A percentile compares a stretch with the other conserved stretches of the same genome.
phyloP scores from a whole-genome alignment of 768 basidiomycete species.

The Amanita molliuscula region DNA sequence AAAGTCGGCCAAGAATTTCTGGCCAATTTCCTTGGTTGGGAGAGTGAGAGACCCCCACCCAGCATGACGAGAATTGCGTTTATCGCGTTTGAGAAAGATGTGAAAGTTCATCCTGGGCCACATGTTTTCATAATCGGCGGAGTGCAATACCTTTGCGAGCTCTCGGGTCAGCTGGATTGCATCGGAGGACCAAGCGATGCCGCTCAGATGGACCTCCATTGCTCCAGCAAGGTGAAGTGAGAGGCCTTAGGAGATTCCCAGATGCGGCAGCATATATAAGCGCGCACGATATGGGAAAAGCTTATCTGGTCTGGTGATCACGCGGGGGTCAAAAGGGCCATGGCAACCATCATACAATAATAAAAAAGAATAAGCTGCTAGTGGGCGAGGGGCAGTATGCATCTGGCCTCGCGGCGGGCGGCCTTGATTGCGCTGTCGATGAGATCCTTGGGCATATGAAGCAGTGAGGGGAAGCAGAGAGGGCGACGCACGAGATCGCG shows the following conservation, averaged over 20 bases:
- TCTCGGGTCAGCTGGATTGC: constrained; percentile 19
- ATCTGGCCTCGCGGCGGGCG: constrained; percentile 49
- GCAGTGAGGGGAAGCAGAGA: not conserved
- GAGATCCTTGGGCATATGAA: constrained; percentile 25
- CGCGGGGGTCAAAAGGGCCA: not conserved
- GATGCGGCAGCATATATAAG: constrained; percentile 1
- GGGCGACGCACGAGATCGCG: constrained; percentile 40
- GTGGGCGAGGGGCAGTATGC: constrained; percentile 33
- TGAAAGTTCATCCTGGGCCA: constrained; percentile 40
- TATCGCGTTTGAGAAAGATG: constrained; percentile 35
- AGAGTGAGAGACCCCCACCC: constrained; percentile 40
- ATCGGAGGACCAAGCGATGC: constrained; percentile 21
- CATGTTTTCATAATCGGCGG: constrained; percentile 22
- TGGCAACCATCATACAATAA: not conserved
- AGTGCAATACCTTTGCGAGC: constrained; percentile 38
- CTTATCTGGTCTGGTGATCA: not conserved
- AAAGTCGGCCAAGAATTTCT: constrained; percentile 32
- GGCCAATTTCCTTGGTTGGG: constrained; percentile 28
- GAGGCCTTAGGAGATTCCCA: not conserved
- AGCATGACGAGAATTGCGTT: constrained; percentile 19
- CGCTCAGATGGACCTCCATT: constrained; percentile 34
- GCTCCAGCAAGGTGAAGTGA: not conserved
- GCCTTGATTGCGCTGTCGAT: constrained; percentile 54
- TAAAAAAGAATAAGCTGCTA: not conserved
- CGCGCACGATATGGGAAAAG: not conserved